Conservation (phyloP, 768 basidiomycete genomes). For the Arthromyces matolae region DNA sequence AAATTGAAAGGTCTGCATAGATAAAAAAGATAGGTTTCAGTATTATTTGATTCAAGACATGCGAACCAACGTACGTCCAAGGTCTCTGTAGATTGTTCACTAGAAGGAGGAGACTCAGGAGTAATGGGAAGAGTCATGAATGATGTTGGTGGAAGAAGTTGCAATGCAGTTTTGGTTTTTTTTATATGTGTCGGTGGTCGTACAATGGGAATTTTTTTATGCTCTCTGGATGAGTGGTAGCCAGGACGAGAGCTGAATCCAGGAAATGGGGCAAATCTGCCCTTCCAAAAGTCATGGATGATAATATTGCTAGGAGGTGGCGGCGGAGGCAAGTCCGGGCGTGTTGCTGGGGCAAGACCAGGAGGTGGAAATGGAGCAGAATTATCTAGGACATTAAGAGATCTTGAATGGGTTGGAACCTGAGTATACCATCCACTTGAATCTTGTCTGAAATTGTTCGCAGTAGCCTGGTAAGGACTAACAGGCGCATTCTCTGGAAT, state of each 20-base stretch:
- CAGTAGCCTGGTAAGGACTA: background rate
- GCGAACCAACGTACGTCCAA: conserved; percentile 12
- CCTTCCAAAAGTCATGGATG: conserved; percentile 39
- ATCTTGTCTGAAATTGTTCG: conserved; percentile 8
- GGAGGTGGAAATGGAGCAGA: background rate
- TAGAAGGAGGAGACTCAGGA: conserved; percentile 7
- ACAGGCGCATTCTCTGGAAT: background rate
- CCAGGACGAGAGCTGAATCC: conserved; percentile 34
- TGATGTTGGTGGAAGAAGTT: conserved; percentile 19
- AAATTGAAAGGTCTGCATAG: conserved; percentile 25
- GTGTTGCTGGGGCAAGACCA: background rate
- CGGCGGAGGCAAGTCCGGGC: background rate
- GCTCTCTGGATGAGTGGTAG: conserved; percentile 25
- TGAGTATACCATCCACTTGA: conserved; percentile 16
- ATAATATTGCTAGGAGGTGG: background rate
- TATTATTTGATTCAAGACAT: background rate
- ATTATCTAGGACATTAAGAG: background rate
- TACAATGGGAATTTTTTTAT: conserved; percentile 12
- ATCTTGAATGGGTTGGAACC: background rate
- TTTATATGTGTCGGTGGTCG: conserved; percentile 13
- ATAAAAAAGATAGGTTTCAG: background rate
- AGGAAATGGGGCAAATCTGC: conserved; percentile 40
- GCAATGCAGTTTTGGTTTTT: conserved; percentile 7
- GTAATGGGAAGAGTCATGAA: conserved; percentile 10
- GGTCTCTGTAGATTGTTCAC: conserved; percentile 4